These are phyloP conservation scores for Trifolium dubium DNA, from an alignment of 306 rosid genomes.

Conservation along the genomic window DNA sequence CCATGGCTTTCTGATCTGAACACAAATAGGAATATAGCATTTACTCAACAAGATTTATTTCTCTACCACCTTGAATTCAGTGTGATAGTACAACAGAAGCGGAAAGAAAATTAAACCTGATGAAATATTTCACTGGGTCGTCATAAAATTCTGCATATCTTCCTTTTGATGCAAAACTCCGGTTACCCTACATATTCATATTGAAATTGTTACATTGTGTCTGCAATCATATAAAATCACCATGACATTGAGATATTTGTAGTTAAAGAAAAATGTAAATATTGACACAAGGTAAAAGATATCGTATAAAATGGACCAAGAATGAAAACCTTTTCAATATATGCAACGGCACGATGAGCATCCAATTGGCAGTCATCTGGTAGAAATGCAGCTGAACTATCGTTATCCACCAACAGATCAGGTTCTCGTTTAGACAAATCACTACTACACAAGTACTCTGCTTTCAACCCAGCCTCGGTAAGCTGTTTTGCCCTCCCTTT, in stretches of 20 bases:
- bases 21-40: constrained; percentile 27
- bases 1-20: constrained; percentile 65
- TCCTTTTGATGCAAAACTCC: constrained; percentile 57
- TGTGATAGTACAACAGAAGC: constrained; percentile 4
- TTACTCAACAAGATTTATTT: constrained; percentile 18
- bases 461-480: constrained; percentile 69
- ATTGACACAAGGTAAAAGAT: constrained; percentile 21
- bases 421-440: constrained; percentile 78
- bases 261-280: constrained; percentile 3
- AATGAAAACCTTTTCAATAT: constrained; percentile 66
- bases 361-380: constrained; percentile 89
- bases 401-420: constrained; percentile 60
- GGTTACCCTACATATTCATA: constrained; percentile 63
- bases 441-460: constrained; percentile 62
- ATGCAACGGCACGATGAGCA: constrained; percentile 66
- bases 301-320: neutral
- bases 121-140: constrained; percentile 71
- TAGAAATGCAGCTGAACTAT: constrained; percentile 73
- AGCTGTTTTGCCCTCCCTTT: constrained; percentile 64
- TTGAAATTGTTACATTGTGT: constrained; percentile 20
- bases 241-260: constrained; percentile 7
- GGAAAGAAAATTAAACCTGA: constrained; percentile 59
- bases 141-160: constrained; percentile 84
- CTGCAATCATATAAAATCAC: constrained; percentile 20
- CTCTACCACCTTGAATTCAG: constrained; percentile 16